Conservation (phyloP, 1,284 basidiomycete genomes). For the Testicularia cyperi region DNA sequence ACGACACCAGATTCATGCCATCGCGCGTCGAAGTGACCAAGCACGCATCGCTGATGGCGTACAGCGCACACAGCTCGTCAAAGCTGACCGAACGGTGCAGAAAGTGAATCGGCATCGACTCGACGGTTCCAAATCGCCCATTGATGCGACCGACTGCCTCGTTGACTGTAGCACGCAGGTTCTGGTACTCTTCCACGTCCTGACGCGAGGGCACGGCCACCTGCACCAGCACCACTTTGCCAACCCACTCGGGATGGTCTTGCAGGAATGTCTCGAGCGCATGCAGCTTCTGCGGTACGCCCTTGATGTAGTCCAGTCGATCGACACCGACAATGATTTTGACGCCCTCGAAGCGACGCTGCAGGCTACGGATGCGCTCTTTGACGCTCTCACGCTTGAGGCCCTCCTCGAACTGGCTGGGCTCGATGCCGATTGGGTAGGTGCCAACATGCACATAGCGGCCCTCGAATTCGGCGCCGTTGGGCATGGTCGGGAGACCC, state of each 20-base stretch:
- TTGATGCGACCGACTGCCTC: conserved; percentile 98
- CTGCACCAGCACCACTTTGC: conserved; percentile 95
- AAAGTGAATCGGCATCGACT: conserved; percentile 99
- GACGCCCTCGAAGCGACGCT: conserved; percentile 86
- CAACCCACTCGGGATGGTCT: conserved; percentile 98
- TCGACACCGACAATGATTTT: conserved; percentile 99
- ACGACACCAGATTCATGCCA: conserved; percentile 99
- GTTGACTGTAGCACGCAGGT: conserved; percentile 91
- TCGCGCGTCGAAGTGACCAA: conserved; percentile 92
- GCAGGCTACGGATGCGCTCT: conserved; percentile 76
- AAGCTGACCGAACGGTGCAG: conserved; percentile 82
- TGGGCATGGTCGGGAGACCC: conserved; percentile 93
- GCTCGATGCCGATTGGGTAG: conserved; percentile 98
- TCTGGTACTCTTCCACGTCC: conserved; percentile 99
- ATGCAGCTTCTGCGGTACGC: conserved; percentile 95
- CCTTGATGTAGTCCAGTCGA: conserved; percentile 98
- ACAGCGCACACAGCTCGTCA: conserved; percentile 93
- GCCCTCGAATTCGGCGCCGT: conserved; percentile 91
- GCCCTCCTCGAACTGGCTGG: conserved; percentile 82
- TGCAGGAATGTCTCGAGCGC: conserved; percentile 93
- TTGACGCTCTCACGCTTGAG: conserved; percentile 76
- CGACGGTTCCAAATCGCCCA: conserved; percentile 94
- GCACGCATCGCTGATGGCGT: conserved; percentile 94
- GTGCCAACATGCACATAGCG: conserved; percentile 95
- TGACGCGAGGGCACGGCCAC: conserved; percentile 95